Conservation (phyloP, 1,284 basidiomycete species). For the Melampsora larici-populina region DNA sequence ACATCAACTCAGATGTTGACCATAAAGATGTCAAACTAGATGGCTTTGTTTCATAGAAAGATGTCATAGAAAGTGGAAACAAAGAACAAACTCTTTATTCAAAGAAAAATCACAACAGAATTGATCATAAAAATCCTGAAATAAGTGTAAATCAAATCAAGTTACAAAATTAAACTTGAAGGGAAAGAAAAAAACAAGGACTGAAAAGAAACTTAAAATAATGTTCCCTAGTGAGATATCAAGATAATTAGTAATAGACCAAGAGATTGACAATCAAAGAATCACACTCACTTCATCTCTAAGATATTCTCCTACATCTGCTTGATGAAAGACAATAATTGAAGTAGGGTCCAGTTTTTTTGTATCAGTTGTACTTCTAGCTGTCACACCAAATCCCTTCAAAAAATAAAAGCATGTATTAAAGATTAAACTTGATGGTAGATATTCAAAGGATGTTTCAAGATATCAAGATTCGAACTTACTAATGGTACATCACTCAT, state of each 20-base stretch:
- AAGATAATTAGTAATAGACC: too few relatives aligned
- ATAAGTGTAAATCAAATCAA: too few relatives aligned
- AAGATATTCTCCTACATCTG: conserved; percentile 95
- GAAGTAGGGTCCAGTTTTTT: conserved; percentile 96
- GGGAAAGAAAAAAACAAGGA: too few relatives aligned
- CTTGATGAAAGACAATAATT: conserved; percentile 98
- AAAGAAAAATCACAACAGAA: too few relatives aligned
- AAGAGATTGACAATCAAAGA: too few relatives aligned
- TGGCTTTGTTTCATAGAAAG: too few relatives aligned
- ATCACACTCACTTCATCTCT: conserved; percentile 82
- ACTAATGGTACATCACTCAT: conserved; percentile 92
- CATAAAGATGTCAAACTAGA: too few relatives aligned
- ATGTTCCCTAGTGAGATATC: neutral
- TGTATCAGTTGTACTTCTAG: conserved; percentile 90
- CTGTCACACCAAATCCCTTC: conserved; percentile 96
- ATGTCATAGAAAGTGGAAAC: too few relatives aligned
- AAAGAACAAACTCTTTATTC: too few relatives aligned
- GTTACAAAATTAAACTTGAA: too few relatives aligned
- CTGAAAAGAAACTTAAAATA: neutral
- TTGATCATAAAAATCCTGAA: too few relatives aligned
- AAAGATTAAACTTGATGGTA: neutral
- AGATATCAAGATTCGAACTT: conserved; percentile 48
- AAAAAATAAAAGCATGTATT: neutral
- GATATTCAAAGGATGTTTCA: conserved; percentile 34
- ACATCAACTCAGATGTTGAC: too few relatives aligned